phyloP scores from a whole-genome alignment of 495 filamentous ascomycete species.

The Aspergillus steynii region DNA sequence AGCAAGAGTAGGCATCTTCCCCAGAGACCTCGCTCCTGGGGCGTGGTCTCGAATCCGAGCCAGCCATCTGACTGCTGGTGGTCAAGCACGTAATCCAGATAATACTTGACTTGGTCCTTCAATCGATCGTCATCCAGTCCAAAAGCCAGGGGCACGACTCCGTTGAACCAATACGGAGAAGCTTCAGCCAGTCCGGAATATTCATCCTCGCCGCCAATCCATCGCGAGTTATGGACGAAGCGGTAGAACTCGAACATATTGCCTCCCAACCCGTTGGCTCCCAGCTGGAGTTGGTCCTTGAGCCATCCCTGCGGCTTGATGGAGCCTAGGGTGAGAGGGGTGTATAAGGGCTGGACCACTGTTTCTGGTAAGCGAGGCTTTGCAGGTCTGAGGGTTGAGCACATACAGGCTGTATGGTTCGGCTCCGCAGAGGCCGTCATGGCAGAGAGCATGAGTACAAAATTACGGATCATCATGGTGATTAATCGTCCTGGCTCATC shows the following conservation, averaged over 20 bases:
- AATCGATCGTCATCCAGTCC: constrained; percentile 52
- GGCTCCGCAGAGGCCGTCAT: background rate
- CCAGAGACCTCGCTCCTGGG: constrained; percentile 52
- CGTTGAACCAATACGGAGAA: constrained; percentile 67
- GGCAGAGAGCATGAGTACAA: background rate
- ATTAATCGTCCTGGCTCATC: background rate
- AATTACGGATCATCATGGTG: background rate
- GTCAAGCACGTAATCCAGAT: constrained; percentile 50
- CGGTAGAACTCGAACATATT: constrained; percentile 61
- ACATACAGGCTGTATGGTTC: background rate
- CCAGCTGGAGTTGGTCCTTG: constrained; percentile 52
- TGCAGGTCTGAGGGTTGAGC: background rate
- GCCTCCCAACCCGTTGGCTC: constrained; percentile 58
- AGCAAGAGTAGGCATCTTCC: constrained; percentile 31
- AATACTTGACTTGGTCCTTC: constrained; percentile 53
- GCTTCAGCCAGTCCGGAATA: constrained; percentile 62
- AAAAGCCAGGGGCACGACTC: constrained; percentile 64
- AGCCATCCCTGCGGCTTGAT: constrained; percentile 63
- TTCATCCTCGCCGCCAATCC: constrained; percentile 56
- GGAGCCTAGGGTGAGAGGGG: constrained; percentile 55
- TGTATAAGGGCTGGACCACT: background rate
- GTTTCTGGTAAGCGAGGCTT: background rate
- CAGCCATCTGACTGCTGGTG: constrained; percentile 59
- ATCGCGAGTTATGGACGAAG: constrained; percentile 54
- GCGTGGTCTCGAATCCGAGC: constrained; percentile 57